Evolutionary conservation across 2,329 filamentous ascomycete genomes (phyloP), one percentile per base, ranked within the genome.

Genomic region (Pseudocercospora fijiensis): DNA sequence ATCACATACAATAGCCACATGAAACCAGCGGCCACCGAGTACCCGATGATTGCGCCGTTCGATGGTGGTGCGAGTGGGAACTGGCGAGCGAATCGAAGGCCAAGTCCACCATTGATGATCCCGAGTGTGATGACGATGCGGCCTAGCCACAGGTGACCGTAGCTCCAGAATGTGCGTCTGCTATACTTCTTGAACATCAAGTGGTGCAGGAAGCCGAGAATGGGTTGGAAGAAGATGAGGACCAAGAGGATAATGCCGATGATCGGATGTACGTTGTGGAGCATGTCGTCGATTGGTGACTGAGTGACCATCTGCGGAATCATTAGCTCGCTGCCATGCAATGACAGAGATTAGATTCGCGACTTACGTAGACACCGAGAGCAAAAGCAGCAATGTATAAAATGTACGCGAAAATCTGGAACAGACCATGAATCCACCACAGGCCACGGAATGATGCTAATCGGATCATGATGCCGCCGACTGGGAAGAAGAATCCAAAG

Each of bases 31-130:
- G 84, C 73, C 7, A 84, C 79, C 2, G 77, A 76, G 66, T 85
- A 85, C 0, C 77, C 82, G 65, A 85, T 82, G 6, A 79, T 73
- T 0, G 75, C 76, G n/a, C 75, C 75, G 11, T 58, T 53, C 4
- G 68, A 73, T 4, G 73, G 71, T 18, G 67, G 69, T 20, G 63
- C 66, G 11, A 70, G 28, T 1, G 66, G 62, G 30, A 78, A 78
- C 33, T 77, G 74, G 22, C 79, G 75, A 2, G 83, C 80, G 28
- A 84, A 75, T 62, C 75, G 74, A 47, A 86, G 78, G 0, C 84
- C 84, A 1, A 86, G 73, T 0, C 84, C 84, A 18, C 82, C 84
- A 67, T 86, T 86, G 68, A 86, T 78, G 61, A 86, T 82, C 1
- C 82, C 84, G 1, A 86, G 73, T 0, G 80, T 78, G 13, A 87